Evolutionary conservation across 1,284 basidiomycete species (phyloP).

Genomic region (Rhodotorula mucilaginosa): DNA sequence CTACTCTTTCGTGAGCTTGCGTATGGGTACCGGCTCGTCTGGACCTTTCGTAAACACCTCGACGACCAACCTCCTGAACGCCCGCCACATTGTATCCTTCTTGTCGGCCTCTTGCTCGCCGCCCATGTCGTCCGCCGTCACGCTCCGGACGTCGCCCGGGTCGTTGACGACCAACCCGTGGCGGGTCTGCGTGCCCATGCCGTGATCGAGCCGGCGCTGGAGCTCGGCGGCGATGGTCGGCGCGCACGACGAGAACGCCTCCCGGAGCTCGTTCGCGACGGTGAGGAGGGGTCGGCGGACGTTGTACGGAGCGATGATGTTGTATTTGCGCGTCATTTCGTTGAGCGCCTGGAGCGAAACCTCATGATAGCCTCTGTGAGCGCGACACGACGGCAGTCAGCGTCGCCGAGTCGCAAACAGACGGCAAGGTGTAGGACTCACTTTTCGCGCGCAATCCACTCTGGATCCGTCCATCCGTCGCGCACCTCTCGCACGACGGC

Average conservation of each 20-base stretch:
- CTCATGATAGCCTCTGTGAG: constrained; percentile 60
- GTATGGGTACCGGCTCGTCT: constrained; percentile 1
- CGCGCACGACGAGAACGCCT: constrained; percentile 56
- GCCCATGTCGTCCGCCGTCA: constrained; percentile 23
- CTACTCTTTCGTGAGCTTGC: not conserved
- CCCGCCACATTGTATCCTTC: constrained; percentile 39
- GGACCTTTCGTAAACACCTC: constrained; percentile 29
- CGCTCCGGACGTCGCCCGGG: constrained; percentile 2
- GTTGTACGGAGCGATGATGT: constrained; percentile 71
- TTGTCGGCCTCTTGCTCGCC: constrained; percentile 36
- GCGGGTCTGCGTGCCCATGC: not conserved
- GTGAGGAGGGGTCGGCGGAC: constrained; percentile 64
- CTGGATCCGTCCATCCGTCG: constrained; percentile 60
- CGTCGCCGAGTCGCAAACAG: not conserved
- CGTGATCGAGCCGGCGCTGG: constrained; percentile 50
- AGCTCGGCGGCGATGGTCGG: constrained; percentile 55
- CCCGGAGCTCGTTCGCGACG: constrained; percentile 61
- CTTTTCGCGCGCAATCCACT: constrained; percentile 70
- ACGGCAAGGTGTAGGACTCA: not conserved
- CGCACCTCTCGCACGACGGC: constrained; percentile 49
- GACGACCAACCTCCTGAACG: constrained; percentile 36
- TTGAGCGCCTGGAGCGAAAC: constrained; percentile 69
- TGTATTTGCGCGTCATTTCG: constrained; percentile 70
- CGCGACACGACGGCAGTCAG: not conserved
- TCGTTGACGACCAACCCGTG: not conserved